Base-by-base conservation (phyloP, 1,284 basidiomycete genomes). In the Ganoderma meredithae region DNA sequence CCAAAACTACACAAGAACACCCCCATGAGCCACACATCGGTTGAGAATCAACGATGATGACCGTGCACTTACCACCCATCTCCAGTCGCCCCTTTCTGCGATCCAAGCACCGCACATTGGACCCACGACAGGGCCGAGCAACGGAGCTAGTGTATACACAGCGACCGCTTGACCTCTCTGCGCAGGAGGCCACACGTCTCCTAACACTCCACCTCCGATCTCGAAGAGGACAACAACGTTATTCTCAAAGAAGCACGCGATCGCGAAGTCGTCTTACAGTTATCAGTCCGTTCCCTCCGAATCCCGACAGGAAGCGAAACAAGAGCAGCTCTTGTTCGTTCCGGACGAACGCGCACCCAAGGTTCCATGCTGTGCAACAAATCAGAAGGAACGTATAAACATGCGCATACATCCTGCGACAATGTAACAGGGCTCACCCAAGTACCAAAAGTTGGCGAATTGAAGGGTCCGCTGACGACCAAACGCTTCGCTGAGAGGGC, bases 241-340 rank as follows among this genome's bases (percentile, higher is more conserved):
- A 33, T 36, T 31, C 31, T 31, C 44, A 8, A n/a, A n/a, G 2
- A 19, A 10, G 44, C n/a, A 47, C n/a, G 3, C 19, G n/a, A n/a
- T 9, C 6, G 10, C 19, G 9, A 9, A 9, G 9, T 15, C 2
- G 12, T 1, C 82, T 58, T 73, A 90, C 89, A 9, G 87, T 79
- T 25, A 91, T 78, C 22, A 89, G 86, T 0, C 89, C 87, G 72
- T 87, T 88, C 15, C 90, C 88, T 60, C 90, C 88, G 7, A 92
- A 67, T 9, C 90, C 88, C 2, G 91, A 78, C 22, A 93, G 77
- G 71, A 93, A 85, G 47, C 90, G 85, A 75, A 92, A 93, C 0
- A 80, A 88, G 40, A 91, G 84, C 1, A 92, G 78, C 69, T 92
- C 85, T 0, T 76, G 78, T 62, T 82, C 82, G 63, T 81, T 90